A percentile compares a stretch with the other conserved stretches of the same genome.
These are phyloP conservation scores for Quercus bicolor DNA, from an alignment of 306 rosid species.

Conservation along the genomic window DNA sequence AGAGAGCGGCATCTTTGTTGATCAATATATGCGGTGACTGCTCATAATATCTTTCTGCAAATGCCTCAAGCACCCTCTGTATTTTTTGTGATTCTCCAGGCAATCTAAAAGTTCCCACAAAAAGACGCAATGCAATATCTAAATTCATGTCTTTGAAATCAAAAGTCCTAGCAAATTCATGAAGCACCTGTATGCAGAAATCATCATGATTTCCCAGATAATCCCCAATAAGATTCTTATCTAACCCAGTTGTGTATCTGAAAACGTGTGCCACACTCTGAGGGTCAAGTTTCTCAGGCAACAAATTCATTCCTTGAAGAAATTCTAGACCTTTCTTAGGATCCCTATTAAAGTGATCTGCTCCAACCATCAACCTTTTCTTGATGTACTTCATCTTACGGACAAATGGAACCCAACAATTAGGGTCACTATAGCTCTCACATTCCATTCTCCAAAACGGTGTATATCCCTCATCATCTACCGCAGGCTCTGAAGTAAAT, in stretches of 20 bases:
- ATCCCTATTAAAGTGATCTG: constrained; percentile 97
- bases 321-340: constrained; percentile 98
- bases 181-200: constrained; percentile 96
- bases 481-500: constrained; percentile 51
- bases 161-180: constrained; percentile 94
- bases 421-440: constrained; percentile 80
- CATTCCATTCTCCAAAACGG: constrained; percentile 97
- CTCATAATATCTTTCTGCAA: constrained; percentile 95
- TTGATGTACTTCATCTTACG: constrained; percentile 83
- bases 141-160: constrained; percentile 97
- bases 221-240: constrained; percentile 97
- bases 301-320: constrained; percentile 94
- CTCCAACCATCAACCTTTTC: constrained; percentile 96
- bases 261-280: constrained; percentile 95
- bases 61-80: constrained; percentile 98
- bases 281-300: constrained; percentile 97
- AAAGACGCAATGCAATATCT: constrained; percentile 91
- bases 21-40: constrained; percentile 83
- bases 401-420: constrained; percentile 81
- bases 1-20: constrained; percentile 93
- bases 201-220: constrained; percentile 92
- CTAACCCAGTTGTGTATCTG: constrained; percentile 92
- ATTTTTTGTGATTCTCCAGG: constrained; percentile 99
- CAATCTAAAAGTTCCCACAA: constrained; percentile 85
- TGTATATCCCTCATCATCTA: constrained; percentile 68